Conservation (phyloP, 2,329 filamentous ascomycete species). For the Botryotinia globosa region DNA sequence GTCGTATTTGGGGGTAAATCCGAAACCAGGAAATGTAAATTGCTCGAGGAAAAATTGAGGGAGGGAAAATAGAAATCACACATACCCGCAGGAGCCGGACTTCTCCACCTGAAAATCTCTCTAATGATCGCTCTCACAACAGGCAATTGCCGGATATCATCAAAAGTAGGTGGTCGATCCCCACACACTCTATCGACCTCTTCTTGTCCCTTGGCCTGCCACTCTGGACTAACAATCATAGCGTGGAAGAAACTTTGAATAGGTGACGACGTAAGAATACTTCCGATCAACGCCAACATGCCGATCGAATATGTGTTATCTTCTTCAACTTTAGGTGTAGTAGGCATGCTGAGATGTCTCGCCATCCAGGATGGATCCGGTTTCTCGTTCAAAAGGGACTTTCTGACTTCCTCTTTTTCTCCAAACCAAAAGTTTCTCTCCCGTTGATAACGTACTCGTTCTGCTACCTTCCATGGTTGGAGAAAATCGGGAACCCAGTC, state of each 20-base stretch:
- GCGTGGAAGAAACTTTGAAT: conserved; percentile 34
- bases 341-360: neutral
- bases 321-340: neutral
- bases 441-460: conserved; percentile 11
- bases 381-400: conserved; percentile 6
- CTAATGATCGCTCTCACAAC: conserved; percentile 48
- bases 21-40: neutral
- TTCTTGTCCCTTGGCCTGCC: conserved; percentile 37
- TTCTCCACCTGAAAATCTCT: conserved; percentile 37
- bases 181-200: conserved; percentile 51
- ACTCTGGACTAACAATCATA: conserved; percentile 26
- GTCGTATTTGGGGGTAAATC: conserved; percentile 27
- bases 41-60: neutral
- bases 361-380: conserved; percentile 5
- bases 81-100: conserved; percentile 33
- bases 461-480: conserved; percentile 23
- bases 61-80: conserved; percentile 33
- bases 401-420: conserved; percentile 17
- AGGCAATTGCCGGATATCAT: conserved; percentile 45
- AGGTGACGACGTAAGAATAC: conserved; percentile 35
- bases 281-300: conserved; percentile 17
- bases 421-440: conserved; percentile 26
- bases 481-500: conserved; percentile 23
- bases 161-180: conserved; percentile 45
- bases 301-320: conserved; percentile 17